Evolutionary conservation across 192 early-diverging fungal species (phyloP).

Genomic region (Coemansia sp.): DNA sequence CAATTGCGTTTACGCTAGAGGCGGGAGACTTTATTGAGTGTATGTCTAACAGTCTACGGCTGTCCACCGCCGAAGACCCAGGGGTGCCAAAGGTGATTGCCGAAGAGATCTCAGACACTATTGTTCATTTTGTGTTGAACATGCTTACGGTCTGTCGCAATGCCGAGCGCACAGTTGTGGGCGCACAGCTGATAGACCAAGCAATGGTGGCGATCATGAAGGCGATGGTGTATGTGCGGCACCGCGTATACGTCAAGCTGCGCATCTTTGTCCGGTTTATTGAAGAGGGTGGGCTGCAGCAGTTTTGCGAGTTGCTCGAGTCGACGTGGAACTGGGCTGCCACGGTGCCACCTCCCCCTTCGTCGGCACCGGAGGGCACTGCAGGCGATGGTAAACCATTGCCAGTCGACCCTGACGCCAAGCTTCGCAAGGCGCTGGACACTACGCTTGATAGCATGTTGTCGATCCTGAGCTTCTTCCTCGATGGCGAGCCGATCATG

Average conservation of each 20-base stretch:
- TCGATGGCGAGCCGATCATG: slow-evolving; percentile 67
- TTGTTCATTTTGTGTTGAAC: slow-evolving; percentile 25
- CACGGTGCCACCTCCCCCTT: slow-evolving; percentile 13
- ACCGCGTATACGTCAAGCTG: slow-evolving; percentile 49
- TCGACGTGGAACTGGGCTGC: slow-evolving; percentile 47
- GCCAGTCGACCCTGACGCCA: slow-evolving; percentile 11
- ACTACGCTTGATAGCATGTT: slow-evolving; percentile 45
- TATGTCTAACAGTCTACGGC: slow-evolving; percentile 46
- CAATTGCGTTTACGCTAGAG: slow-evolving; percentile 37
- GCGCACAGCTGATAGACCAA: slow-evolving; percentile 45
- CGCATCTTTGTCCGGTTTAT: slow-evolving; percentile 38
- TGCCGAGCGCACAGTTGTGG: slow-evolving; percentile 19
- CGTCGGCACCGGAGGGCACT: background rate
- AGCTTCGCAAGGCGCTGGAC: slow-evolving; percentile 31
- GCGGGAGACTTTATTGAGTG: slow-evolving; percentile 48
- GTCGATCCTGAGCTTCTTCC: slow-evolving; percentile 63
- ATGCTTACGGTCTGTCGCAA: slow-evolving; percentile 20
- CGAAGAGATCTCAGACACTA: slow-evolving; percentile 10
- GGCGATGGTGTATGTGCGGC: slow-evolving; percentile 45
- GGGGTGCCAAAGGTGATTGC: slow-evolving; percentile 15
- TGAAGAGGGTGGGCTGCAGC: slow-evolving; percentile 24
- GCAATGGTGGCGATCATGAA: slow-evolving; percentile 45
- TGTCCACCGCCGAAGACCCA: slow-evolving; percentile 10
- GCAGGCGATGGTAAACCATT: background rate
- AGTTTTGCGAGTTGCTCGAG: slow-evolving; percentile 39